A percentile compares a stretch with the other conserved stretches of the same genome.
Evolutionary conservation across 2,329 filamentous ascomycete species (phyloP).

Genomic region (Proliferodiscus dingleyae): DNA sequence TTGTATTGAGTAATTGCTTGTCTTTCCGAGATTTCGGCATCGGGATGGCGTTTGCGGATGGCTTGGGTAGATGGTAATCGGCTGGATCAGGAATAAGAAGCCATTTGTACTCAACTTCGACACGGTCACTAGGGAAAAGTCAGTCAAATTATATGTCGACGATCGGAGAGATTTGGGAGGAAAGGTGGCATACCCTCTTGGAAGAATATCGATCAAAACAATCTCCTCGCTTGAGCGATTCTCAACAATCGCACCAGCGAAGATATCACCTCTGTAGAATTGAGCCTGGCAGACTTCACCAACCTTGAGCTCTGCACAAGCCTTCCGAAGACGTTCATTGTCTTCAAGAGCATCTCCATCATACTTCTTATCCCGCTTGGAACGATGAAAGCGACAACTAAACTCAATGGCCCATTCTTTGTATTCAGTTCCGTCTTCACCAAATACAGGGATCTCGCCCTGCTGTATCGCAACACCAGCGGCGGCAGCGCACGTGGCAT

Average conservation of each 20-base stretch:
- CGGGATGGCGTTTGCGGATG: constrained; percentile 66
- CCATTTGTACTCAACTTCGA: constrained; percentile 84
- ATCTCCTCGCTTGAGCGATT: constrained; percentile 72
- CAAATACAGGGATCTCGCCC: constrained; percentile 78
- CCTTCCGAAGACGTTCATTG: constrained; percentile 62
- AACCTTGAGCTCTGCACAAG: constrained; percentile 61
- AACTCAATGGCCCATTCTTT: constrained; percentile 89
- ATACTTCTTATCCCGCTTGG: constrained; percentile 75
- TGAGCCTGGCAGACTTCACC: constrained; percentile 86
- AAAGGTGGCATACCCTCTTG: constrained; percentile 62
- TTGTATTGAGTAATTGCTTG: constrained; percentile 63
- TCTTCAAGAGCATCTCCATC: constrained; percentile 66
- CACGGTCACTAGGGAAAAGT: constrained; percentile 53
- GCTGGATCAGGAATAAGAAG: constrained; percentile 66
- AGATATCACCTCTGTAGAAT: constrained; percentile 77
- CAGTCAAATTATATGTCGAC: constrained; percentile 37
- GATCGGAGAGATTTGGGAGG: background rate
- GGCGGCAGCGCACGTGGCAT: constrained; percentile 88
- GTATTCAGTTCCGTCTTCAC: constrained; percentile 87
- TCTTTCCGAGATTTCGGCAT: constrained; percentile 60
- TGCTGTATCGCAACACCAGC: constrained; percentile 90
- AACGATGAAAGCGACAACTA: constrained; percentile 88
- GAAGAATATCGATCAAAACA: constrained; percentile 75
- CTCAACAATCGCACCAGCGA: constrained; percentile 82
- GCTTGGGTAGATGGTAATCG: constrained; percentile 68